Percentiles rank a stretch among this genome's conserved stretches.
These are phyloP conservation scores for Tuber calosporum DNA, from an alignment of 495 filamentous ascomycete species.

Conservation along the genomic window DNA sequence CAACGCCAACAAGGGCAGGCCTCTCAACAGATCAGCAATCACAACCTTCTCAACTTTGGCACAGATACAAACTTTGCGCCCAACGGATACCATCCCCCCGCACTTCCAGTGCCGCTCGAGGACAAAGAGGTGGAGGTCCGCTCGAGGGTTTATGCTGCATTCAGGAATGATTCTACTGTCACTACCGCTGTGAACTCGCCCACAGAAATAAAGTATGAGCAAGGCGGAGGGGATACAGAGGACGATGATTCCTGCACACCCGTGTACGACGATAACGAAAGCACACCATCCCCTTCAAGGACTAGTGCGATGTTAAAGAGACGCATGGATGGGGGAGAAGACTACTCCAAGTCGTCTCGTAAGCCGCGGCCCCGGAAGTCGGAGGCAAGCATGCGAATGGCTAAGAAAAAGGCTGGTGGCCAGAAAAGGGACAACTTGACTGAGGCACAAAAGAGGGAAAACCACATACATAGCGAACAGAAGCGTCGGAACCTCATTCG, in stretches of 20 bases:
- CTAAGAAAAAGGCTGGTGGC: conserved; percentile 36
- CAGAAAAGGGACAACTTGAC: conserved; percentile 66
- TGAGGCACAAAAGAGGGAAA: conserved; percentile 74
- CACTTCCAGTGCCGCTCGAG: conserved; percentile 22
- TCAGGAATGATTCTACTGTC: conserved; percentile 36
- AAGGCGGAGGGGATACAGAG: conserved; percentile 33
- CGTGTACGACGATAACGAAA: conserved; percentile 32
- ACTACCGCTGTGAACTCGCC: conserved; percentile 41
- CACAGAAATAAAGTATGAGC: conserved; percentile 39
- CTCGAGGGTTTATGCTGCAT: conserved; percentile 38
- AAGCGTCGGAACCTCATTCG: conserved; percentile 73
- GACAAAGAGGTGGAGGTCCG: conserved; percentile 40
- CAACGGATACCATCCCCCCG: conserved; percentile 39
- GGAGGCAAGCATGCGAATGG: conserved; percentile 27
- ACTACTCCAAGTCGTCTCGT: conserved; percentile 33
- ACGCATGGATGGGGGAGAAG: conserved; percentile 35
- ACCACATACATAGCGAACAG: conserved; percentile 84
- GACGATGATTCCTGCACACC: conserved; percentile 32
- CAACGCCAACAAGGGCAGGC: conserved; percentile 34
- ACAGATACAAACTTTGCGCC: conserved; percentile 42
- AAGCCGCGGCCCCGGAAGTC: conserved; percentile 36
- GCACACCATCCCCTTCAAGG: conserved; percentile 31
- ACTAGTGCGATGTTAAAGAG: conserved; percentile 34
- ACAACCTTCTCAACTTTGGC: conserved; percentile 37
- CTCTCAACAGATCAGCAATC: conserved; percentile 20